phyloP scores from a whole-genome alignment of 495 filamentous ascomycete species.

The Podospora pseudocomata region DNA sequence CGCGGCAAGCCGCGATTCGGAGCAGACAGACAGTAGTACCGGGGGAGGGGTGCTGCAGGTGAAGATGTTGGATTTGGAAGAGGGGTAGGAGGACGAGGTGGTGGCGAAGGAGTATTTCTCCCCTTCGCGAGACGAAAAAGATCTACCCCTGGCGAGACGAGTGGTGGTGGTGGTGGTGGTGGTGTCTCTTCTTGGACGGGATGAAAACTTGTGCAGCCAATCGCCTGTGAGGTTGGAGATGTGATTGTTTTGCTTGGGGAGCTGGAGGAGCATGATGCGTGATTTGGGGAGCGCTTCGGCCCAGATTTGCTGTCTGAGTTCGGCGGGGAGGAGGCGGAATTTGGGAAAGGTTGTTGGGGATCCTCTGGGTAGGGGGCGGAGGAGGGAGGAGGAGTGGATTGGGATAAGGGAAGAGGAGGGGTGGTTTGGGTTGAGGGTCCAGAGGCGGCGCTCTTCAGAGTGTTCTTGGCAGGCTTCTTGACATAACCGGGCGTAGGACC shows the following conservation, averaged over 20 bases:
- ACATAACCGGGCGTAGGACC: conserved; percentile 9
- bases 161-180: too few relatives aligned
- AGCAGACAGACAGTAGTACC: conserved; percentile 33
- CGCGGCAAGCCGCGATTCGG: conserved; percentile 34
- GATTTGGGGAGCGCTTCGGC: conserved; percentile 19
- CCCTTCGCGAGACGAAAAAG: background rate
- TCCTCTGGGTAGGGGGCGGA: background rate
- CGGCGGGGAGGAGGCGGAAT: conserved; percentile 23
- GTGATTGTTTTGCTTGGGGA: background rate
- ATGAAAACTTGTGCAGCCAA: background rate
- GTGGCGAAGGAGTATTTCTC: background rate
- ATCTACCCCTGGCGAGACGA: too few relatives aligned
- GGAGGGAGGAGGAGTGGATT: background rate
- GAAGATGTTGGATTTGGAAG: conserved; percentile 10
- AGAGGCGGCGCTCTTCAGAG: conserved; percentile 12
- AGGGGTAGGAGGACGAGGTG: background rate
- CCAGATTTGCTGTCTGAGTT: conserved; percentile 31
- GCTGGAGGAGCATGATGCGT: conserved; percentile 22
- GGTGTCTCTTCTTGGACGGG: too few relatives aligned
- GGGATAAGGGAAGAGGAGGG: background rate
- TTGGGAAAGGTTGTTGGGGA: conserved; percentile 19
- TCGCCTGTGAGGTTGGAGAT: background rate
- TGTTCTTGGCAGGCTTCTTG: conserved; percentile 17
- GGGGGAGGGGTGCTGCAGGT: conserved; percentile 27
- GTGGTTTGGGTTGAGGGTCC: background rate